These are phyloP conservation scores for Sambucus nigra DNA, from an alignment of 129 eudicot genomes.

Conservation along the genomic window DNA sequence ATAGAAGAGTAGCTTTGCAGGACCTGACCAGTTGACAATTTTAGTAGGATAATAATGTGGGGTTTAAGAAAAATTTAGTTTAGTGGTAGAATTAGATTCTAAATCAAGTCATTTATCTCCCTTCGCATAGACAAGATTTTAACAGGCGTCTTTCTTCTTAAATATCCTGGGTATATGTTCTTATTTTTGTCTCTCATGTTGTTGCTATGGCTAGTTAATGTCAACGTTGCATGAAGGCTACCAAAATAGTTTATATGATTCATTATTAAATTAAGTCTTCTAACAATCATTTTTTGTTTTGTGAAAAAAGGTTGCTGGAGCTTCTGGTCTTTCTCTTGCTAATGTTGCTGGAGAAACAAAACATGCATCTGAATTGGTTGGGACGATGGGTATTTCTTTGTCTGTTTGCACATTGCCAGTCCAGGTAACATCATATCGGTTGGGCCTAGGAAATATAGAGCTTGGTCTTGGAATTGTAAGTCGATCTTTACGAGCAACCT, in stretches of 20 bases:
- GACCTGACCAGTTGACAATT: too few relatives aligned
- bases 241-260: background rate
- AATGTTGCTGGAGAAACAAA: slow-evolving; percentile 92
- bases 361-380: slow-evolving; percentile 75
- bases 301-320: slow-evolving; percentile 77
- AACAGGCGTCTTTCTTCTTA: too few relatives aligned
- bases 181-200: background rate
- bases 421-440: slow-evolving; percentile 74
- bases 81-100: too few relatives aligned
- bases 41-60: too few relatives aligned
- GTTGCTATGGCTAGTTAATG: background rate
- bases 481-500: slow-evolving; percentile 3
- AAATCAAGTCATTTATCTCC: too few relatives aligned
- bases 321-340: slow-evolving; percentile 69
- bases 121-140: too few relatives aligned
- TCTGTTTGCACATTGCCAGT: slow-evolving; percentile 96
- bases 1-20: too few relatives aligned
- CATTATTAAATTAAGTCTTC: background rate
- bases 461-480: slow-evolving; percentile 99
- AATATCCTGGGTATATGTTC: too few relatives aligned
- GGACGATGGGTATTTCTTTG: slow-evolving; percentile 86
- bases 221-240: background rate
- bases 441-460: slow-evolving; percentile 96
- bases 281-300: background rate
- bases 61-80: too few relatives aligned